Conservation (phyloP, 1,139 yeast genomes). For the Suhomyces panamericanus region DNA sequence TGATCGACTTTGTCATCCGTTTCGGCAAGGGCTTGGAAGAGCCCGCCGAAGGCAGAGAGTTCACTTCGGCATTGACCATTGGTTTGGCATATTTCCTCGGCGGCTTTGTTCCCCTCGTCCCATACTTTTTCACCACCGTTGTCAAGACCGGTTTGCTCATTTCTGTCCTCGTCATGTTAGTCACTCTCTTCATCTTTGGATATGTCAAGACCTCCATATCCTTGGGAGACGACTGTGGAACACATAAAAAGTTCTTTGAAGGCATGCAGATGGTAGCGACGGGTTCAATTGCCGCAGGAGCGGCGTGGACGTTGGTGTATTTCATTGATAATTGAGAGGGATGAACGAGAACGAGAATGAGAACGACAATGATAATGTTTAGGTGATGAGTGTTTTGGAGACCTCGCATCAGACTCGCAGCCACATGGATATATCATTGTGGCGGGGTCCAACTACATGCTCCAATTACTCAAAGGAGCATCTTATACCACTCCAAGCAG, state of each 20-base stretch:
- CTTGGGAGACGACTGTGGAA: slow-evolving; percentile 74
- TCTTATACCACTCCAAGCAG: too few species aligned
- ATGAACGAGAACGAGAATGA: too few species aligned
- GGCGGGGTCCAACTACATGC: not conserved
- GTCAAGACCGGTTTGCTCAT: slow-evolving; percentile 76
- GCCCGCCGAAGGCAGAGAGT: slow-evolving; percentile 77
- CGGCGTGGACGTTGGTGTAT: slow-evolving; percentile 92
- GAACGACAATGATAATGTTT: too few species aligned
- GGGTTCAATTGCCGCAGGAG: slow-evolving; percentile 95
- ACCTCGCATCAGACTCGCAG: not conserved
- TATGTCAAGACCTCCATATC: slow-evolving; percentile 81
- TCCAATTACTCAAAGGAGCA: too few species aligned
- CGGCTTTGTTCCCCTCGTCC: slow-evolving; percentile 77
- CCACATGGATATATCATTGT: slow-evolving; percentile 7
- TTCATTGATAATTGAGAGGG: slow-evolving; percentile 50
- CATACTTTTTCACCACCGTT: slow-evolving; percentile 70
- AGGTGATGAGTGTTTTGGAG: not conserved
- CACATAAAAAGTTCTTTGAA: slow-evolving; percentile 61
- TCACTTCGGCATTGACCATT: slow-evolving; percentile 74
- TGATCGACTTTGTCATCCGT: slow-evolving; percentile 71
- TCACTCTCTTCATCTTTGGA: slow-evolving; percentile 87
- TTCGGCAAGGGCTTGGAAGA: slow-evolving; percentile 77
- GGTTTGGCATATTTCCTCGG: slow-evolving; percentile 76
- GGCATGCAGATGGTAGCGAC: slow-evolving; percentile 90
- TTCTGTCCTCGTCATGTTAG: slow-evolving; percentile 77